These are phyloP conservation scores for Gossypium schwendimanii DNA, from an alignment of 441 rosid genomes.

Conservation along the genomic window DNA sequence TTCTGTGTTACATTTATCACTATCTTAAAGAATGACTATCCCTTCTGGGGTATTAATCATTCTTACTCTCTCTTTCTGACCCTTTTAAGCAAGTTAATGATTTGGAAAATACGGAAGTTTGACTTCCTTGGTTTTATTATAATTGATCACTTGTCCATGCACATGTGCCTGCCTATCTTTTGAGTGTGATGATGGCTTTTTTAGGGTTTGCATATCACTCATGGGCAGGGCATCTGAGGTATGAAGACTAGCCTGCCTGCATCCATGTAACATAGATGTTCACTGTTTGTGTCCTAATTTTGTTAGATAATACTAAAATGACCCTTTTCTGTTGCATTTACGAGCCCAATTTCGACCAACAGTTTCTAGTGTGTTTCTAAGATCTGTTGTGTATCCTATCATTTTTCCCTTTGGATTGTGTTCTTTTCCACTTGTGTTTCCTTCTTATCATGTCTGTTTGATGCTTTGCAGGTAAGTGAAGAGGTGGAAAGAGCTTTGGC, in stretches of 20 bases:
- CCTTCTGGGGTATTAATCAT: not conserved
- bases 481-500: slow-evolving; percentile 41
- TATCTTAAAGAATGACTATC: not conserved
- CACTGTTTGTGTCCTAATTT: not conserved
- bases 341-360: not conserved
- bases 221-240: not conserved
- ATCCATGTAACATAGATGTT: not conserved
- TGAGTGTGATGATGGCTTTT: not conserved
- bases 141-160: not conserved
- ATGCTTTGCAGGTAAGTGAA: slow-evolving; percentile 76
- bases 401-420: not conserved
- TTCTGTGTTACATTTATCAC: not conserved
- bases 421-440: not conserved
- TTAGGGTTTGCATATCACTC: not conserved
- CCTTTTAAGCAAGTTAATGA: not conserved
- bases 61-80: not conserved
- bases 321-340: not conserved
- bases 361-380: not conserved
- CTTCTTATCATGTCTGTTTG: slow-evolving; percentile 14
- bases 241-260: not conserved
- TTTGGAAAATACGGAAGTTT: not conserved
- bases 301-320: not conserved
- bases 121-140: not conserved
- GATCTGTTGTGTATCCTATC: not conserved
- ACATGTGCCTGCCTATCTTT: not conserved